Evolutionary conservation across 2,329 filamentous ascomycete genomes (phyloP).

Genomic region (Aspergillus sp.): DNA sequence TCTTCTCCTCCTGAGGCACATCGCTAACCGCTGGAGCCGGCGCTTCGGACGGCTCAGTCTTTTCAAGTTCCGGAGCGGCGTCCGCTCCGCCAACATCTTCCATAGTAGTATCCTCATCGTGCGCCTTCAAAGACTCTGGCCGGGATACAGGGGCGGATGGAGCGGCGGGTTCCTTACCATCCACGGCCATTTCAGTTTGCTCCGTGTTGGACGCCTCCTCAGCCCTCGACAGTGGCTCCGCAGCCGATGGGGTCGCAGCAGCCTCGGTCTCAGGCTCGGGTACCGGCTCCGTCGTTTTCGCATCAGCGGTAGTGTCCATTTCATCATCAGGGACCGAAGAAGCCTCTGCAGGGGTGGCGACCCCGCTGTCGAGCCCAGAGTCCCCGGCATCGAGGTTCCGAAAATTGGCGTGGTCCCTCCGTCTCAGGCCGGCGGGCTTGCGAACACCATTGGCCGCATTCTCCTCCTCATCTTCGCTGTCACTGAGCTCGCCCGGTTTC

Average conservation of each 20-base stretch:
- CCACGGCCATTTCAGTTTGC: conserved; percentile 29
- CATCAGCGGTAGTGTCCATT: conserved; percentile 34
- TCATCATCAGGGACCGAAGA: conserved; percentile 47
- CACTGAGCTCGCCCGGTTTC: conserved; percentile 77
- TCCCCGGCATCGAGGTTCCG: conserved; percentile 57
- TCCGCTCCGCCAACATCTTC: conserved; percentile 33
- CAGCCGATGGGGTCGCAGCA: conserved; percentile 29
- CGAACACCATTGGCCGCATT: conserved; percentile 66
- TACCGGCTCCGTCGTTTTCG: conserved; percentile 44
- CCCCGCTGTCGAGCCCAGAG: conserved; percentile 53
- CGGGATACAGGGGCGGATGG: conserved; percentile 30
- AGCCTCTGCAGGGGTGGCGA: conserved; percentile 45
- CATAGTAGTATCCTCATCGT: conserved; percentile 41
- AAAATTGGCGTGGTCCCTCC: conserved; percentile 62
- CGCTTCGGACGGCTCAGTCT: conserved; percentile 16
- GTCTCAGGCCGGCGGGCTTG: conserved; percentile 49
- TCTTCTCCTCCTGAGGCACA: conserved; percentile 24
- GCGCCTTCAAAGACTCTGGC: conserved; percentile 26
- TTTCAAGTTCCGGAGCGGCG: conserved; percentile 18
- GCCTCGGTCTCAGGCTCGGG: conserved; percentile 36
- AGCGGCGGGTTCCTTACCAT: conserved; percentile 28
- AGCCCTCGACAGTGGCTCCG: conserved; percentile 28
- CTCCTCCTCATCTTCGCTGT: conserved; percentile 87
- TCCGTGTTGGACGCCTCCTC: conserved; percentile 34
- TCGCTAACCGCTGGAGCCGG: conserved; percentile 12